These are phyloP conservation scores for Penicillium sp. DNA, from an alignment of 2,329 filamentous ascomycete genomes.

Conservation along the genomic window DNA sequence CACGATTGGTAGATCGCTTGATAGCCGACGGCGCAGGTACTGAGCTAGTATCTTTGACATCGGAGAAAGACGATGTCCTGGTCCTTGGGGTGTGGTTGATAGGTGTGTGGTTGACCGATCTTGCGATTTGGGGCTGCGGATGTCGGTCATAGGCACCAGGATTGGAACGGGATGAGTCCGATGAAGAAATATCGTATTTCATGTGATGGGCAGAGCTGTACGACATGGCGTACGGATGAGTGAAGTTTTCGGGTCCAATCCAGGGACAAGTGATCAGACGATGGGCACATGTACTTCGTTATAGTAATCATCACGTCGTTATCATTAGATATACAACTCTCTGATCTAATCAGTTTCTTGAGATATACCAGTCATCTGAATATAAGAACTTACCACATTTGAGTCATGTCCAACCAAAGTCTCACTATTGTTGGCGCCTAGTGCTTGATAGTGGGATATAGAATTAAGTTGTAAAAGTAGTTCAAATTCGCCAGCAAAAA, in stretches of 20 bases:
- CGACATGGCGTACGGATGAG: slow-evolving; percentile 37
- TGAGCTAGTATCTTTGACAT: slow-evolving; percentile 24
- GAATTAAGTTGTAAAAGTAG: slow-evolving; percentile 3
- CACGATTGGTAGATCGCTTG: slow-evolving; percentile 22
- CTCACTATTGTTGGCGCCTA: slow-evolving; percentile 5
- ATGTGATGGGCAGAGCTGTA: slow-evolving; percentile 34
- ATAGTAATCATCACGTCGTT: slow-evolving; percentile 35
- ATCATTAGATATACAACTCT: neutral
- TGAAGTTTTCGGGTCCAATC: slow-evolving; percentile 28
- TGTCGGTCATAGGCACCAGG: slow-evolving; percentile 20
- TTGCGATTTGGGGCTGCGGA: slow-evolving; percentile 29
- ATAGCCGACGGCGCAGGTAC: slow-evolving; percentile 21
- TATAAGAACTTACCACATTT: neutral
- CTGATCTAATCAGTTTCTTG: slow-evolving; percentile 1
- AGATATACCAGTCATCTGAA: neutral
- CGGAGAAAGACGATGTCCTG: slow-evolving; percentile 32
- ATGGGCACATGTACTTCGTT: slow-evolving; percentile 22
- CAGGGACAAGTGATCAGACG: slow-evolving; percentile 27
- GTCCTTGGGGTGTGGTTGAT: slow-evolving; percentile 20
- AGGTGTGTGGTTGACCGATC: slow-evolving; percentile 22
- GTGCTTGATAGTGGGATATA: slow-evolving; percentile 2
- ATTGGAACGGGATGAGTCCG: slow-evolving; percentile 24
- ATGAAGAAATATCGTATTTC: slow-evolving; percentile 29
- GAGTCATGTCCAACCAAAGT: slow-evolving; percentile 3
- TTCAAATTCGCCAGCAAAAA: neutral